Conservation (phyloP, 2,329 filamentous ascomycete genomes). For the Metarhizium brunneum region DNA sequence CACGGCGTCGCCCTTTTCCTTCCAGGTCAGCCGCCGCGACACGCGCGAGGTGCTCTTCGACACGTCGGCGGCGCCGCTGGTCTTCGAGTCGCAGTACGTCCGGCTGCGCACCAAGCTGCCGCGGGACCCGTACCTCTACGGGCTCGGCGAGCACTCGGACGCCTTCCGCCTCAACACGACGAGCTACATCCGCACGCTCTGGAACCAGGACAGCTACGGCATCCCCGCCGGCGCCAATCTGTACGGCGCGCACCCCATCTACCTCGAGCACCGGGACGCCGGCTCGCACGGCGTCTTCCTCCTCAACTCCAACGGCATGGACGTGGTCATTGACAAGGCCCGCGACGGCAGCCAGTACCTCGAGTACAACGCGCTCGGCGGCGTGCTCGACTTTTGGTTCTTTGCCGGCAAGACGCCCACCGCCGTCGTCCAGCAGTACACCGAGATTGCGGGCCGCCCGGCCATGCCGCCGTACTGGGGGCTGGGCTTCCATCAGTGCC, state of each 20-base stretch:
- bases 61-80: constrained; percentile 53
- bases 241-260: constrained; percentile 71
- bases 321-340: constrained; percentile 59
- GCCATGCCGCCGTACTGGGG: constrained; percentile 76
- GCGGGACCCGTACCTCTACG: constrained; percentile 61
- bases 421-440: constrained; percentile 63
- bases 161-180: constrained; percentile 58
- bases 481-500: constrained; percentile 73
- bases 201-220: constrained; percentile 58
- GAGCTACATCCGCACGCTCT: constrained; percentile 54
- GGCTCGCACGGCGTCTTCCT: constrained; percentile 66
- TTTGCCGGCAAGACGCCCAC: constrained; percentile 62
- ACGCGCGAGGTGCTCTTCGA: constrained; percentile 54
- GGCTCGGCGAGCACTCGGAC: constrained; percentile 70
- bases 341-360: constrained; percentile 54
- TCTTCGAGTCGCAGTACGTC: constrained; percentile 74
- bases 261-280: constrained; percentile 45
- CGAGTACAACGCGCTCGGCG: constrained; percentile 73
- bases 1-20: constrained; percentile 51
- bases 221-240: constrained; percentile 57
- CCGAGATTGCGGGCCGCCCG: constrained; percentile 57
- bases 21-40: constrained; percentile 40
- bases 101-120: constrained; percentile 64
- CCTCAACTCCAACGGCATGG: constrained; percentile 68
- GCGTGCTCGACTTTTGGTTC: constrained; percentile 72